A percentile compares a stretch with the other conserved stretches of the same genome.
phyloP scores from a whole-genome alignment of 805 yeast genomes.

The Candida lessepsii region DNA sequence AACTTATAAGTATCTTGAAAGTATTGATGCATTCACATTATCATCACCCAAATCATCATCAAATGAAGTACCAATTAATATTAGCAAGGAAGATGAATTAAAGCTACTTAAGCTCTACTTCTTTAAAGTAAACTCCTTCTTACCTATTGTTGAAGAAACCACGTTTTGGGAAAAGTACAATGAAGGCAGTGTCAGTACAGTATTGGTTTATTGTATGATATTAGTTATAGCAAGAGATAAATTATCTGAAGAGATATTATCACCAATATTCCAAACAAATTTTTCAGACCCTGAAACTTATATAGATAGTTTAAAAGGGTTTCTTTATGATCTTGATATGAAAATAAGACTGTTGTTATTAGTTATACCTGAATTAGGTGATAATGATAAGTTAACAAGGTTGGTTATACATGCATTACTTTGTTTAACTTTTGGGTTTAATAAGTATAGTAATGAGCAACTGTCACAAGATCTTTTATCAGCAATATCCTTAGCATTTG shows the following conservation, averaged over 20 bases:
- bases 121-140: conserved; percentile 30
- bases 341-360: conserved; percentile 34
- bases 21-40: conserved; percentile 33
- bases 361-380: conserved; percentile 31
- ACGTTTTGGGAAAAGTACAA: conserved; percentile 29
- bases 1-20: conserved; percentile 14
- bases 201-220: conserved; percentile 27
- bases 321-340: conserved; percentile 21
- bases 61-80: conserved; percentile 9
- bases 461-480: conserved; percentile 28
- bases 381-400: conserved; percentile 25
- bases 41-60: conserved; percentile 9
- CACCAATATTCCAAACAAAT: conserved; percentile 10
- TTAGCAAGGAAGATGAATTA: conserved; percentile 9
- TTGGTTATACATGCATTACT: conserved; percentile 23
- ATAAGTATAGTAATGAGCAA: conserved; percentile 29
- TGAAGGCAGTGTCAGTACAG: conserved; percentile 18
- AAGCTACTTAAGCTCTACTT: conserved; percentile 28
- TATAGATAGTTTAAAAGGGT: conserved; percentile 5
- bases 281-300: background rate
- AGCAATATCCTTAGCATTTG: conserved; percentile 19
- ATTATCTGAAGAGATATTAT: conserved; percentile 23
- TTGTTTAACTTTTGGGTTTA: conserved; percentile 24
- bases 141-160: conserved; percentile 30
- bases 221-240: conserved; percentile 28